Percentiles rank a stretch among this genome's conserved stretches.
Conservation (phyloP, 345 rosid genomes). For the Lepidium didymum region DNA sequence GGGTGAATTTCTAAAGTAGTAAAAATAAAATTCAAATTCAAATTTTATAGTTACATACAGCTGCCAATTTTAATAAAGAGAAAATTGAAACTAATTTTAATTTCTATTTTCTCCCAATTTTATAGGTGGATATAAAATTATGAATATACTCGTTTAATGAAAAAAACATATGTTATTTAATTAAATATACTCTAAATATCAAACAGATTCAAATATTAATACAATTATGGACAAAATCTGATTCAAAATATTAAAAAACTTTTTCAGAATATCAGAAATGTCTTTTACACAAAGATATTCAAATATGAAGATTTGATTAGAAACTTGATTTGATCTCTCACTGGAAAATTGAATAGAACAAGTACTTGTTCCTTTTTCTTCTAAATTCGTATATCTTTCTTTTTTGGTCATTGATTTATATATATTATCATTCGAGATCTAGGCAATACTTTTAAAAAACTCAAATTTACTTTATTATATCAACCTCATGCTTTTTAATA, state of each 20-base stretch:
- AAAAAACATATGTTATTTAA: too few species aligned
- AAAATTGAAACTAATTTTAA: background rate
- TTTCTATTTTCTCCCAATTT: background rate
- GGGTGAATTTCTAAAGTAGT: slow-evolving; percentile 12
- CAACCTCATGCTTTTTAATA: background rate
- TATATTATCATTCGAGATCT: background rate
- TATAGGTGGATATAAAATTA: background rate
- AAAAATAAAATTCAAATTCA: background rate
- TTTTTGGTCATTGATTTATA: background rate
- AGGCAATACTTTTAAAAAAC: background rate
- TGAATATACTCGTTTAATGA: too few species aligned
- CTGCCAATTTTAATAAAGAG: background rate
- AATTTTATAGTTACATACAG: slow-evolving; percentile 18
- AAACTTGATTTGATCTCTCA: background rate
- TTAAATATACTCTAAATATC: too few species aligned
- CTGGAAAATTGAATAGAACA: background rate
- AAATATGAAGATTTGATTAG: background rate
- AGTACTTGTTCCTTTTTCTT: background rate
- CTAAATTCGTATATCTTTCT: background rate
- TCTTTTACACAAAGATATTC: too few species aligned
- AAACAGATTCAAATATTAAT: too few species aligned
- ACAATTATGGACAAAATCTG: too few species aligned
- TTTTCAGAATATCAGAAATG: too few species aligned
- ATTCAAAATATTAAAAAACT: too few species aligned
- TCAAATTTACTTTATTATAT: background rate